A percentile compares a stretch with the other conserved stretches of the same genome.
phyloP scores from a whole-genome alignment of 768 basidiomycete genomes.

The Hemileccinum impolitum region DNA sequence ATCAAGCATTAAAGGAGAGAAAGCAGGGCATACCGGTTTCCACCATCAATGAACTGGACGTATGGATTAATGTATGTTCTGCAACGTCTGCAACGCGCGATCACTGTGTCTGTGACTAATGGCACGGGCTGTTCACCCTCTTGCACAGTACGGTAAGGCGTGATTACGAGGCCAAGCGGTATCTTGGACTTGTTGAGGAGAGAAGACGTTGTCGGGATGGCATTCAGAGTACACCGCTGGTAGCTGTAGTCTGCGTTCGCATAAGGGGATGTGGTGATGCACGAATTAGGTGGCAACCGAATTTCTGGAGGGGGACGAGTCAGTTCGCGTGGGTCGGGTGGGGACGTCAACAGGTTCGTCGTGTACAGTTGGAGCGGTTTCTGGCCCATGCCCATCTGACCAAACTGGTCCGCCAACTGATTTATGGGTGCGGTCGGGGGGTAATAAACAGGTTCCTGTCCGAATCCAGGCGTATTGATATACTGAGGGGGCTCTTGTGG shows the following conservation, averaged over 20 bases:
- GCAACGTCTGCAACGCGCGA: conserved; percentile 93
- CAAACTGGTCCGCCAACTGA: conserved; percentile 78
- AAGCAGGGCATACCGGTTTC: conserved; percentile 61
- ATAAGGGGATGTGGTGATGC: conserved; percentile 68
- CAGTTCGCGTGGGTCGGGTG: conserved; percentile 87
- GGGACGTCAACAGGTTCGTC: conserved; percentile 88
- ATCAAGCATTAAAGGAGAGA: background rate
- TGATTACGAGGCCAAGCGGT: conserved; percentile 84
- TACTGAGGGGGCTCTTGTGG: conserved; percentile 38
- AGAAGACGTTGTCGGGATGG: conserved; percentile 88
- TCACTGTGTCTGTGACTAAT: conserved; percentile 90
- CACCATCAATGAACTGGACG: conserved; percentile 96
- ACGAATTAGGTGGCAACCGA: conserved; percentile 80
- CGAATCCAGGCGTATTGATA: conserved; percentile 43
- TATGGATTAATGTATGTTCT: conserved; percentile 97
- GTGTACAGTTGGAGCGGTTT: conserved; percentile 79
- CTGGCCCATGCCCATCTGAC: conserved; percentile 84
- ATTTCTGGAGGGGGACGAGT: conserved; percentile 84
- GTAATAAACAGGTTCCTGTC: conserved; percentile 41
- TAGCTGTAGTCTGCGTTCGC: conserved; percentile 90
- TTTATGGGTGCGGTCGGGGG: conserved; percentile 45
- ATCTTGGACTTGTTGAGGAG: conserved; percentile 87
- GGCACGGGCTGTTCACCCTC: conserved; percentile 83
- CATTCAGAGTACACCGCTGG: conserved; percentile 87
- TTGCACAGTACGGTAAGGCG: conserved; percentile 84